phyloP scores from a whole-genome alignment of 2,329 filamentous ascomycete species.

The Huntiella omanensis region DNA sequence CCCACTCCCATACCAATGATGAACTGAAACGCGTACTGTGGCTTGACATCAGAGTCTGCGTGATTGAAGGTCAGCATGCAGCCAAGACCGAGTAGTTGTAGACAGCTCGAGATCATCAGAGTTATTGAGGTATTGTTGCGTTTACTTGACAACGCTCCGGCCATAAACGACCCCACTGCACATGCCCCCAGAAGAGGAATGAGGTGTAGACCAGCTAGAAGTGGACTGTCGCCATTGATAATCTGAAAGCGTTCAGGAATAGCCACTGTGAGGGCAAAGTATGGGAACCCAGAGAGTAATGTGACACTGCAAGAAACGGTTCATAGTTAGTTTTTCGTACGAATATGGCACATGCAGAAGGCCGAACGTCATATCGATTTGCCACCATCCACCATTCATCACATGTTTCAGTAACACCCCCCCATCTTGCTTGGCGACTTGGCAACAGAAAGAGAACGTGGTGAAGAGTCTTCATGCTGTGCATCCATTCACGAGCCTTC shows the following conservation, averaged over 20 bases:
- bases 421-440: too few species aligned
- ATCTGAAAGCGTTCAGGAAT: constrained; percentile 43
- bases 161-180: constrained; percentile 35
- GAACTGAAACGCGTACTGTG: constrained; percentile 35
- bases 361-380: too few species aligned
- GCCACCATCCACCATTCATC: too few species aligned
- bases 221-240: constrained; percentile 31
- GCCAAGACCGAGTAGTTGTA: constrained; percentile 34
- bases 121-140: constrained; percentile 35
- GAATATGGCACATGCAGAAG: too few species aligned
- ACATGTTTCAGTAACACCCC: too few species aligned
- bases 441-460: too few species aligned
- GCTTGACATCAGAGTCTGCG: constrained; percentile 18
- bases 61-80: constrained; percentile 27
- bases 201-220: constrained; percentile 37
- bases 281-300: constrained; percentile 36
- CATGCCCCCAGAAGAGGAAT: constrained; percentile 38
- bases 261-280: constrained; percentile 37
- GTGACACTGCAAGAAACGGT: constrained; percentile 25
- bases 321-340: too few species aligned
- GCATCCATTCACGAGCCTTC: too few species aligned
- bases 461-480: too few species aligned
- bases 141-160: constrained; percentile 32
- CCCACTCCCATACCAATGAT: constrained; percentile 41
- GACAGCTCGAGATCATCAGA: constrained; percentile 27